Base-by-base conservation (phyloP, 345 rosid genomes). In the Salix suchowensis region DNA sequence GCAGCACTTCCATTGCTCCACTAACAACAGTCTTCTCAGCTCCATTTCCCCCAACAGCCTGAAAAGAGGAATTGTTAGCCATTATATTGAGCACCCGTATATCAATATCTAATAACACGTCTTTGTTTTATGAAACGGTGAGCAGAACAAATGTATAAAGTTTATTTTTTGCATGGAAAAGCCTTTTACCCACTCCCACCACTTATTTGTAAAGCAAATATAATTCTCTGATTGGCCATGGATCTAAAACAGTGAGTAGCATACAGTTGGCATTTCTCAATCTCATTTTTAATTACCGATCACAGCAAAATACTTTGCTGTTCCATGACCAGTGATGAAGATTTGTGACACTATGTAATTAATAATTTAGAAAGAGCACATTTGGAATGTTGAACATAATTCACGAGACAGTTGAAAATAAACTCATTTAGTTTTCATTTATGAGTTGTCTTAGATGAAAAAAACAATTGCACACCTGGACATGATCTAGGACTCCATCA, bases 401-500 rank as follows among this genome's bases (percentile, higher is more conserved):
- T 15, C 62, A 58, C 4, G 62, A 58, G 62, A 58, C 26, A 58
- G 4, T 6, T 2, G 4, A 10, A n/a, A n/a, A 58, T 58, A 58
- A 10, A 58, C 62, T 52, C 2, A 1, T 6, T 18, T 3, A 11
- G 62, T 58, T 58, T 58, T 58, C 14, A 58, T 58, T 46, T 14
- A 46, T 46, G 50, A n/a, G 26, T 10, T 36, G 69, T n/a, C 69
- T 66, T 6, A 0, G 46, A 37, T 66, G 26, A 36, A 82, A 77
- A 66, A 28, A 58, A 24, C 50, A 30, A 40, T 69, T 7, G 24
- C 34, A 73, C 81, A 94, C 99, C 97, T 92, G 99, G 37, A 96
- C 98, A 88, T 96, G 98, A 85, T 96, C 99, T 32, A 96, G 94
- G 78, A 96, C 97, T 71, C 99, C 99, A 78, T 96, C 99, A 71